Conservation (phyloP, 306 rosid species). For the Dicorynia guianensis region DNA sequence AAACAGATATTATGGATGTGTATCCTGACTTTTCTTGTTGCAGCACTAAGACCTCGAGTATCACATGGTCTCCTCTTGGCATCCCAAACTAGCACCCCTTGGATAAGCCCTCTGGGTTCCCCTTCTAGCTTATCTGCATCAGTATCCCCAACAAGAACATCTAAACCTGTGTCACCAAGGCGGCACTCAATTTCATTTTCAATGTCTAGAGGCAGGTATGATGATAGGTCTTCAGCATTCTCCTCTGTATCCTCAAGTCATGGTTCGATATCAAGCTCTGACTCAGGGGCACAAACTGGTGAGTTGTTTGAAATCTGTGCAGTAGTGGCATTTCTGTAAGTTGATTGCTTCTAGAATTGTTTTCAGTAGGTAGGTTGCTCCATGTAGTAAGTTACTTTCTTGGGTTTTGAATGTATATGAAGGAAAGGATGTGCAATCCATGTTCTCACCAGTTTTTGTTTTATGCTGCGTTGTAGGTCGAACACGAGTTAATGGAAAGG, state of each 20-base stretch:
- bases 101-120: constrained; percentile 76
- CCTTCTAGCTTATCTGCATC: constrained; percentile 79
- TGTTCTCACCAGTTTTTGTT: constrained; percentile 23
- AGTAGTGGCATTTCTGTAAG: neutral
- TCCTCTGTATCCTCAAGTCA: constrained; percentile 51
- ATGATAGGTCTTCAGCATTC: constrained; percentile 62
- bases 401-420: constrained; percentile 17
- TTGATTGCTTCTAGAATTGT: constrained; percentile 24
- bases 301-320: constrained; percentile 36
- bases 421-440: constrained; percentile 15
- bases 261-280: constrained; percentile 57
- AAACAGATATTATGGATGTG: constrained; percentile 30
- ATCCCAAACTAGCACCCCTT: constrained; percentile 81
- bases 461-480: constrained; percentile 58
- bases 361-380: constrained; percentile 2
- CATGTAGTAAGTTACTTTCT: constrained; percentile 11
- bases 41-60: constrained; percentile 60
- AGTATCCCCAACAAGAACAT: constrained; percentile 77
- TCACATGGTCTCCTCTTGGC: constrained; percentile 68
- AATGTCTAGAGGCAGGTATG: constrained; percentile 71
- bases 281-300: constrained; percentile 68
- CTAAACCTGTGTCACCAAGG: constrained; percentile 84
- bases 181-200: constrained; percentile 76
- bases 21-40: constrained; percentile 32
- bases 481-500: constrained; percentile 93